Conservation (phyloP, 176 grass and related monocot species). For the Hyparrhenia diplandra region DNA sequence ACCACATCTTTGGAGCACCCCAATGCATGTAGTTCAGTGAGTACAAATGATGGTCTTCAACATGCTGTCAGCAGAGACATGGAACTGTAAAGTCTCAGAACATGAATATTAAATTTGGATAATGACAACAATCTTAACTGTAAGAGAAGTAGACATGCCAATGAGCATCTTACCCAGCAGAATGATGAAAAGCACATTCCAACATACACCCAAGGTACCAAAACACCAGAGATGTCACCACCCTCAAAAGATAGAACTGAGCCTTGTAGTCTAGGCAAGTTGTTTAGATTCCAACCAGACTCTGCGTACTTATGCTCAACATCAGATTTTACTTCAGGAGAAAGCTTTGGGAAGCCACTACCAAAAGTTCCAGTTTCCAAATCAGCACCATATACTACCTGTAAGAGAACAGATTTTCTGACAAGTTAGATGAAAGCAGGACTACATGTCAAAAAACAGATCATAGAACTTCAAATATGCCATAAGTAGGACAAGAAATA, state of each 20-base stretch:
- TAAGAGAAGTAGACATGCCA: not conserved
- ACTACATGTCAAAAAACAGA: not conserved
- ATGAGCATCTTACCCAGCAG: slow-evolving; percentile 80
- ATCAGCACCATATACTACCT: slow-evolving; percentile 90
- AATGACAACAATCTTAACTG: not conserved
- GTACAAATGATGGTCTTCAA: slow-evolving; percentile 94
- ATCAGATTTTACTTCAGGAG: slow-evolving; percentile 46
- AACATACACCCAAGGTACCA: slow-evolving; percentile 90
- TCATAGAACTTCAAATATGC: not conserved
- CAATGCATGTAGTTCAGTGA: slow-evolving; percentile 93
- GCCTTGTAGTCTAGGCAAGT: slow-evolving; percentile 78
- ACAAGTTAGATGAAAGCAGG: not conserved
- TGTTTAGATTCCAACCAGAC: slow-evolving; percentile 93
- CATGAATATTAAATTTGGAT: not conserved
- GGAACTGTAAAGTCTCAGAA: not conserved
- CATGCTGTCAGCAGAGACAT: slow-evolving; percentile 58
- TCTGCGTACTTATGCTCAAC: slow-evolving; percentile 49
- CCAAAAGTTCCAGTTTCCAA: slow-evolving; percentile 79
- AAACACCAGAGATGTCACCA: slow-evolving; percentile 87
- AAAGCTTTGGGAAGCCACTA: slow-evolving; percentile 76
- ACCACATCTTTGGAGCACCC: slow-evolving; percentile 96
- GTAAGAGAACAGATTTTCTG: not conserved
- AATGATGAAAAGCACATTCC: slow-evolving; percentile 99
- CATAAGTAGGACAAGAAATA: not conserved
- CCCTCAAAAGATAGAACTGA: slow-evolving; percentile 84